A percentile compares a stretch with the other conserved stretches of the same genome.
These are phyloP conservation scores for Hypoxylon sp. DNA, from an alignment of 2,329 filamentous ascomycete genomes.

Conservation along the genomic window DNA sequence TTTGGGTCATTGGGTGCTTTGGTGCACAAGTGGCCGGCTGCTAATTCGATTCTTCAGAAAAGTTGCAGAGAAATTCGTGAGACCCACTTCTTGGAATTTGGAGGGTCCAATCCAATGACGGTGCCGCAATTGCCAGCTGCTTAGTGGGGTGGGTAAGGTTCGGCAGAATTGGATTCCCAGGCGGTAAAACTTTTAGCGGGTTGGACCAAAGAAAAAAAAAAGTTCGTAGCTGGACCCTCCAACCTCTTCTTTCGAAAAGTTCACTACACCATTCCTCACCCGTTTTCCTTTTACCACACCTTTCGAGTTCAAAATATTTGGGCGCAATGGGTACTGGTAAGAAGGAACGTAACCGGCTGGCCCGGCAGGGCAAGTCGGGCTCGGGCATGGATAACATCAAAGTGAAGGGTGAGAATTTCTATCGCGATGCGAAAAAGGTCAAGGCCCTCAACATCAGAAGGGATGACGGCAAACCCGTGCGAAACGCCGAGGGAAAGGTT, in stretches of 20 bases:
- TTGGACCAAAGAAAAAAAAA: constrained; percentile 28
- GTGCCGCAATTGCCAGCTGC: background rate
- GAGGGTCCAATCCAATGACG: constrained; percentile 5
- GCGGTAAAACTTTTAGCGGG: constrained; percentile 8
- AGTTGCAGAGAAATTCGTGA: constrained; percentile 38
- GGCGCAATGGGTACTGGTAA: constrained; percentile 85
- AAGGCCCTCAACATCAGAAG: constrained; percentile 93
- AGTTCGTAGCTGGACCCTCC: constrained; percentile 25
- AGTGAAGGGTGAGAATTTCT: constrained; percentile 98
- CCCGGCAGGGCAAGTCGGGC: constrained; percentile 85
- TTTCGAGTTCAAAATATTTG: constrained; percentile 52
- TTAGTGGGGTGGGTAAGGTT: constrained; percentile 12
- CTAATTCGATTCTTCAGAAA: constrained; percentile 24
- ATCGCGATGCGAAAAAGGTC: constrained; percentile 88
- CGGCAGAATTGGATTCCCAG: constrained; percentile 24
- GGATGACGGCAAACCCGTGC: constrained; percentile 84
- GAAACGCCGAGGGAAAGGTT: constrained; percentile 87
- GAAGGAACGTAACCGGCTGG: constrained; percentile 87
- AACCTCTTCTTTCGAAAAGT: constrained; percentile 24
- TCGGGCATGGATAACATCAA: constrained; percentile 94
- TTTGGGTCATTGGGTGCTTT: constrained; percentile 8
- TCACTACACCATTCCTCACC: constrained; percentile 5
- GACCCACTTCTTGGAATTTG: constrained; percentile 29
- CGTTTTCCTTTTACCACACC: constrained; percentile 45
- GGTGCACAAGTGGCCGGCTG: constrained; percentile 1